phyloP scores from a whole-genome alignment of 1,284 basidiomycete species.

The Malassezia arunalokei region DNA sequence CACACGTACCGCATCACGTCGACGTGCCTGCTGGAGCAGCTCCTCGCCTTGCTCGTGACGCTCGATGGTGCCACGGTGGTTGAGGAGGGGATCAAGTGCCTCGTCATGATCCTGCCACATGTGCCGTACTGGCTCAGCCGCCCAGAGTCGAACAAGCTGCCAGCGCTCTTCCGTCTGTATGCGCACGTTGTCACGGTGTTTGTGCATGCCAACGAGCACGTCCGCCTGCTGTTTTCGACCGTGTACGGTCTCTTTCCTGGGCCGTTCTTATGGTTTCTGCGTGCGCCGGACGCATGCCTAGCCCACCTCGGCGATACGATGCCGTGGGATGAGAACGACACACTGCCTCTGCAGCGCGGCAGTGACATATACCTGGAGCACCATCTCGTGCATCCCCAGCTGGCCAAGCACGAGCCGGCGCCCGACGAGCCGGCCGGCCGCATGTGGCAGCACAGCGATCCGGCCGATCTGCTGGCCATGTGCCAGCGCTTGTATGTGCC shows the following conservation, averaged over 20 bases:
- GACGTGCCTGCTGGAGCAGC: constrained; percentile 27
- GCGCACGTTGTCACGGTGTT: constrained; percentile 24
- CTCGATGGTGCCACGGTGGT: constrained; percentile 32
- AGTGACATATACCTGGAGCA: constrained; percentile 54
- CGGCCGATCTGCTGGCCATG: constrained; percentile 59
- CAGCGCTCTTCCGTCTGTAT: constrained; percentile 34
- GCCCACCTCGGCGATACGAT: constrained; percentile 30
- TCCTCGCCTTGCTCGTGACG: constrained; percentile 29
- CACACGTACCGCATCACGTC: constrained; percentile 38
- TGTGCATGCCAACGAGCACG: constrained; percentile 24
- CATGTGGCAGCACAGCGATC: constrained; percentile 59
- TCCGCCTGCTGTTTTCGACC: constrained; percentile 54
- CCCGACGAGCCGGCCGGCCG: constrained; percentile 55
- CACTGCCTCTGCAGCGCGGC: constrained; percentile 18
- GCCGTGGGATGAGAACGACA: constrained; percentile 51
- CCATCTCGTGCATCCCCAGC: constrained; percentile 61
- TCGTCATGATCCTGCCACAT: constrained; percentile 43
- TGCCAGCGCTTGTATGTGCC: constrained; percentile 49
- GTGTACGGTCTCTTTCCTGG: constrained; percentile 78
- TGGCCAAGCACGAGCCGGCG: constrained; percentile 57
- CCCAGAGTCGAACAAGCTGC: constrained; percentile 31
- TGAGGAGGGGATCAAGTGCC: constrained; percentile 29
- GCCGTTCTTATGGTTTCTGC: constrained; percentile 65
- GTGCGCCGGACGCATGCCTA: constrained; percentile 57
- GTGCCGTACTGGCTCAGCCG: constrained; percentile 38